phyloP scores from a whole-genome alignment of 1,284 basidiomycete genomes.

The Ustilago shanxiensis region DNA sequence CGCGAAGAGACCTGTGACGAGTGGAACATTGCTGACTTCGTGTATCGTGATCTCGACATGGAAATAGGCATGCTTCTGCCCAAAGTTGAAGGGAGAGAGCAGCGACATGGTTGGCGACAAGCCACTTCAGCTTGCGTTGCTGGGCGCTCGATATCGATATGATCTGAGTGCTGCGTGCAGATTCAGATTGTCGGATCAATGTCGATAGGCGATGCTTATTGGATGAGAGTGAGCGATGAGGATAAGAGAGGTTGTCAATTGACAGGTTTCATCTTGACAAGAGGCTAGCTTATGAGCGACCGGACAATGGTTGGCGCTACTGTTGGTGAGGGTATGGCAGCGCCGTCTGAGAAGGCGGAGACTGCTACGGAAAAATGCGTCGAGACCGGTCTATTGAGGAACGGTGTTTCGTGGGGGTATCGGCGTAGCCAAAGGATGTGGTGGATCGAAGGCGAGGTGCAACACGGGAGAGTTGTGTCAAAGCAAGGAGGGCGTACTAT shows the following conservation, averaged over 20 bases:
- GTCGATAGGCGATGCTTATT: background rate
- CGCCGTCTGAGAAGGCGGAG: background rate
- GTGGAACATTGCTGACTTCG: constrained; percentile 80
- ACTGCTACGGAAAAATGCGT: background rate
- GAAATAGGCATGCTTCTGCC: constrained; percentile 77
- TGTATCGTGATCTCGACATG: constrained; percentile 78
- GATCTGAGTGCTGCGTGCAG: background rate
- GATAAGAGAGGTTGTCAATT: background rate
- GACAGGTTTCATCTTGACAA: constrained; percentile 8
- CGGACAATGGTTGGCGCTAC: background rate
- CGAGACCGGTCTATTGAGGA: background rate
- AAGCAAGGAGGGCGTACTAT: background rate
- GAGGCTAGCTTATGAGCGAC: background rate
- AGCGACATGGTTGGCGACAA: constrained; percentile 52
- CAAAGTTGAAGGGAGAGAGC: constrained; percentile 58
- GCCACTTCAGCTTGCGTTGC: background rate
- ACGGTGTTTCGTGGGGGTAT: background rate
- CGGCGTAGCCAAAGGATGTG: background rate
- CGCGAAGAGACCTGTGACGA: constrained; percentile 80
- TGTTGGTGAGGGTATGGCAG: background rate
- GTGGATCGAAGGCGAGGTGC: background rate
- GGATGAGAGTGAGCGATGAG: background rate
- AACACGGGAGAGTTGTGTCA: background rate
- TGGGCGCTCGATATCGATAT: background rate
- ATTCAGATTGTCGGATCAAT: background rate